Conservation (phyloP, 1,284 basidiomycete species). For the Sporisorium iseilematis-ciliati region DNA sequence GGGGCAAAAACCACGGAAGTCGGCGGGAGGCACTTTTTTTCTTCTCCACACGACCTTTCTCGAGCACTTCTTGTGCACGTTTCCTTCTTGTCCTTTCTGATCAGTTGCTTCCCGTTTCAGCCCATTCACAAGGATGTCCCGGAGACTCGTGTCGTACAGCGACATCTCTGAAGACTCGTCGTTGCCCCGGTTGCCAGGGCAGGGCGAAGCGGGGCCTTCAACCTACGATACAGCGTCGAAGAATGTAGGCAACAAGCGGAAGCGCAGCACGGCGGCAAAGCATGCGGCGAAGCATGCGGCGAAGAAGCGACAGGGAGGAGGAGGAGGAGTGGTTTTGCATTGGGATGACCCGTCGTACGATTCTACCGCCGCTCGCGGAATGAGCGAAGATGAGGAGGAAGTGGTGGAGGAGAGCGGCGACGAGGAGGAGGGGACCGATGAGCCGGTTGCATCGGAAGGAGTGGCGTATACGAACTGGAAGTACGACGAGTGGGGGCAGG, state of each 20-base stretch:
- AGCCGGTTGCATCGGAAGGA: background rate
- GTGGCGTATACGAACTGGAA: slow-evolving; percentile 21
- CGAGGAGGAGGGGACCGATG: background rate
- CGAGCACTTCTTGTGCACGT: background rate
- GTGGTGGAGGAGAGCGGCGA: background rate
- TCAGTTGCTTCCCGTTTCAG: background rate
- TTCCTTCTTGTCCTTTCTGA: background rate
- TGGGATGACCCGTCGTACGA: slow-evolving; percentile 29
- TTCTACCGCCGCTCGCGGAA: background rate
- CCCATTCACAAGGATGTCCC: slow-evolving; percentile 11
- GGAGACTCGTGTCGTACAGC: slow-evolving; percentile 33
- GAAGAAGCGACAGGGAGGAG: background rate
- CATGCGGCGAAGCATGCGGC: background rate
- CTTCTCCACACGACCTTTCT: background rate
- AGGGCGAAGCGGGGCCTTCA: slow-evolving; percentile 4
- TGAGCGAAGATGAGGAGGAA: background rate
- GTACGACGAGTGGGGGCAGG: slow-evolving; percentile 32
- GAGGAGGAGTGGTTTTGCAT: slow-evolving; percentile 10
- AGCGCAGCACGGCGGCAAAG: too few relatives aligned
- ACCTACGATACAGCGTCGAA: background rate
- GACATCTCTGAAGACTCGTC: slow-evolving; percentile 15
- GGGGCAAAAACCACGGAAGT: background rate
- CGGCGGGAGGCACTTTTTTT: background rate
- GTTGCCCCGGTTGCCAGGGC: background rate
- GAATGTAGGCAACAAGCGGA: background rate